A percentile compares a stretch with the other conserved stretches of the same genome.
Conservation (phyloP, 1,139 yeast genomes). For the Trichomonascaceae sp. region DNA sequence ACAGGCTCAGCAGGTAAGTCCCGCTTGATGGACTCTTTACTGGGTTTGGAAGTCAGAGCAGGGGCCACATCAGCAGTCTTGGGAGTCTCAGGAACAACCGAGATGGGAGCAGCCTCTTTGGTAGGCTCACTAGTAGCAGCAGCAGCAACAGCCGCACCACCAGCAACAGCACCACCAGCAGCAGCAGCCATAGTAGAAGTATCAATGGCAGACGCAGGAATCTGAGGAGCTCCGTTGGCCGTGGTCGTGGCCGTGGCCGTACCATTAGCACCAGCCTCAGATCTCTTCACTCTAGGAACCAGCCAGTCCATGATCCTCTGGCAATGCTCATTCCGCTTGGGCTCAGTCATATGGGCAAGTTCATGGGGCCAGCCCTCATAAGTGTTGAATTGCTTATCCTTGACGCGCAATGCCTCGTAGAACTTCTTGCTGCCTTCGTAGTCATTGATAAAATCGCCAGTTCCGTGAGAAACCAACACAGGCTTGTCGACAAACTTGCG, state of each 20-base stretch:
- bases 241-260: conserved; percentile 3
- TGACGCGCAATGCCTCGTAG: conserved; percentile 25
- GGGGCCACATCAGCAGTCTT: not conserved
- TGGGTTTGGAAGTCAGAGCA: not conserved
- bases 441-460: conserved; percentile 42
- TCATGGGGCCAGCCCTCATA: conserved; percentile 27
- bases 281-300: conserved; percentile 14
- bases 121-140: conserved; percentile 2
- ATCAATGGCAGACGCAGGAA: not conserved
- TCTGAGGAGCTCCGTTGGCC: not conserved
- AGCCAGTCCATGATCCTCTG: conserved; percentile 32
- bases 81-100: not conserved
- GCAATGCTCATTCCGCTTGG: conserved; percentile 26
- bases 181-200: not conserved
- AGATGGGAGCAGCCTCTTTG: not conserved
- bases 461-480: conserved; percentile 43
- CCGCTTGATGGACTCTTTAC: not conserved
- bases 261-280: too few relatives aligned
- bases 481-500: conserved; percentile 34
- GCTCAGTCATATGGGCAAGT: conserved; percentile 31
- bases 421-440: conserved; percentile 40
- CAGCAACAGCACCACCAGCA: conserved; percentile 1
- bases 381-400: conserved; percentile 24
- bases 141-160: conserved; percentile 1
- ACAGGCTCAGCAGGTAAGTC: too few relatives aligned